A percentile compares a stretch with the other conserved stretches of the same genome.
These are phyloP conservation scores for Lasiodiplodia citricola DNA, from an alignment of 2,329 filamentous ascomycete genomes.

Conservation along the genomic window DNA sequence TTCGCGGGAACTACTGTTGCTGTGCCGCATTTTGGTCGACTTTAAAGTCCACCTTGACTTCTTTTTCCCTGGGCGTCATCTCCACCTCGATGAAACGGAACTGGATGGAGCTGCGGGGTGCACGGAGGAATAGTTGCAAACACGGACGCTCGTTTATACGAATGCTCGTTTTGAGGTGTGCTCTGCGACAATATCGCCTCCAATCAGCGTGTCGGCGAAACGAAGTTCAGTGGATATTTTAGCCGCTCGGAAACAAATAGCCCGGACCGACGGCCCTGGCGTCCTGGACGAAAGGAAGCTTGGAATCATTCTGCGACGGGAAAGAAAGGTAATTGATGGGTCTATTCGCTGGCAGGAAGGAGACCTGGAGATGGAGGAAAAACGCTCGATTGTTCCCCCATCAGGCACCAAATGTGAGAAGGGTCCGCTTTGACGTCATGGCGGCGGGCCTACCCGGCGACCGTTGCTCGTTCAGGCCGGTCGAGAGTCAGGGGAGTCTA, in stretches of 20 bases:
- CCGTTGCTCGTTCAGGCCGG: background rate
- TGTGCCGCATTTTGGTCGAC: background rate
- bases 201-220: background rate
- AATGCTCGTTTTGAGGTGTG: too few species aligned
- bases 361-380: too few species aligned
- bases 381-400: background rate
- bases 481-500: background rate
- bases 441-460: background rate
- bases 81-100: background rate
- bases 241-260: conserved; percentile 1
- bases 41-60: background rate
- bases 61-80: background rate
- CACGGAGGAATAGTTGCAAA: background rate
- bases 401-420: background rate
- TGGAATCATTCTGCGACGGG: background rate
- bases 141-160: background rate
- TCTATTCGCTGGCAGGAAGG: too few species aligned
- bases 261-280: background rate
- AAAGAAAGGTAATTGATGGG: background rate
- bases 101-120: background rate
- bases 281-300: background rate
- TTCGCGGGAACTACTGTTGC: background rate
- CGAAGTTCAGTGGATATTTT: background rate
- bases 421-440: background rate
- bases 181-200: background rate